Conservation (phyloP, 2,329 filamentous ascomycete species). For the Pseudocercospora eumusae region DNA sequence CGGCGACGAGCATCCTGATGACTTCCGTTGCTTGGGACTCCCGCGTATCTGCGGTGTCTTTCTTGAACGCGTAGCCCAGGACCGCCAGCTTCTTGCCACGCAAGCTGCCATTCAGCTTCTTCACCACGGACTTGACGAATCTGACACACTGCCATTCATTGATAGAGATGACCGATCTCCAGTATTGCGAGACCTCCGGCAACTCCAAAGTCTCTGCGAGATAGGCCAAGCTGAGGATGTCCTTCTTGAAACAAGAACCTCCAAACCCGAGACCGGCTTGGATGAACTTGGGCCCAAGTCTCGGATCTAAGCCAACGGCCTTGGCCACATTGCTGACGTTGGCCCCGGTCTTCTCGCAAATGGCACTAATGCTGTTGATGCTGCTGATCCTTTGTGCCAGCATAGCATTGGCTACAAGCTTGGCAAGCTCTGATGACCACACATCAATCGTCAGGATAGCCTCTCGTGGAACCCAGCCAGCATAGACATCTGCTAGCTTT, state of each 20-base stretch:
- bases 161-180: conserved; percentile 70
- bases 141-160: conserved; percentile 72
- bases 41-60: conserved; percentile 73
- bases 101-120: conserved; percentile 67
- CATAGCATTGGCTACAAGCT: conserved; percentile 77
- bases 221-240: conserved; percentile 72
- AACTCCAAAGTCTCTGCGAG: conserved; percentile 70
- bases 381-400: conserved; percentile 76
- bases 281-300: conserved; percentile 72
- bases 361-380: conserved; percentile 75
- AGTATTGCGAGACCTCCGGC: conserved; percentile 72
- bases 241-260: conserved; percentile 79
- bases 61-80: conserved; percentile 77
- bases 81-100: conserved; percentile 69
- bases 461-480: conserved; percentile 66
- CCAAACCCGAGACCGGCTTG: conserved; percentile 75
- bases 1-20: conserved; percentile 64
- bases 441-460: conserved; percentile 71
- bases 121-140: conserved; percentile 66
- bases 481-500: conserved; percentile 65
- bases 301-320: conserved; percentile 64
- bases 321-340: conserved; percentile 70
- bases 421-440: conserved; percentile 75
- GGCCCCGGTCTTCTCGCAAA: conserved; percentile 74
- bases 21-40: conserved; percentile 70